Evolutionary conservation across 352 stramenopile genomes (phyloP), one percentile per base, ranked within the genome.

Genomic region (Phytophthora litchii): DNA sequence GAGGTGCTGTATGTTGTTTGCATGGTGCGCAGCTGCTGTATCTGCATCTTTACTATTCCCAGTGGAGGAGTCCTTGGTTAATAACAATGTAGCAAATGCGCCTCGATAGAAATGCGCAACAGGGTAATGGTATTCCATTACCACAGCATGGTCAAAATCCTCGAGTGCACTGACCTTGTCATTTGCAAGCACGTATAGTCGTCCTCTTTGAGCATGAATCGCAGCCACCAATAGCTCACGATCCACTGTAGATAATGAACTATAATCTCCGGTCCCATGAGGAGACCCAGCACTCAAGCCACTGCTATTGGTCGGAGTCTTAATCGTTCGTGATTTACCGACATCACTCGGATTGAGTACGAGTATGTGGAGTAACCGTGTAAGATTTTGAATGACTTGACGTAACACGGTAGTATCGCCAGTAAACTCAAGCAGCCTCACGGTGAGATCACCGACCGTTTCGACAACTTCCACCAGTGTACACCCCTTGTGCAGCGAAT

Each of bases 101-200:
- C 83, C 80, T 29, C 83, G 74, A 34, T 90, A 93, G 58, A 93
- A 91, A 59, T 93, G 81, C 31, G 81, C 79, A 2, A 90, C 72
- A 3, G 83, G 78, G 52, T 93, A 91, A 34, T 91, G 81, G 58
- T 91, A 93, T 43, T 91, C 83, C 56, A 78, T 88, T 29, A 91
- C 74, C 48, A 89, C 79, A 0, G 83, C 81, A 27, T 87, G 73
- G 25, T 91, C 81, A 49, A 93, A 89, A 48, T 93, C 80, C 3
- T 68, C 50, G 2, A 81, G 53, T 10, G 83, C 83, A 6, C 55
- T 74, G 9, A 54, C 46, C 12, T 70, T 71, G 25, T 93, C 76
- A 36, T 81, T 69, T 16, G 86, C 73, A 1, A 93, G 60, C 35
- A 83, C 81, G 20, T 87, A 78, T 0, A 91, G 43, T 3, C 83